Percentiles rank a stretch among this genome's conserved stretches.
phyloP scores from a whole-genome alignment of 2,329 filamentous ascomycete genomes.

The Macrophomina pseudophaseolina region DNA sequence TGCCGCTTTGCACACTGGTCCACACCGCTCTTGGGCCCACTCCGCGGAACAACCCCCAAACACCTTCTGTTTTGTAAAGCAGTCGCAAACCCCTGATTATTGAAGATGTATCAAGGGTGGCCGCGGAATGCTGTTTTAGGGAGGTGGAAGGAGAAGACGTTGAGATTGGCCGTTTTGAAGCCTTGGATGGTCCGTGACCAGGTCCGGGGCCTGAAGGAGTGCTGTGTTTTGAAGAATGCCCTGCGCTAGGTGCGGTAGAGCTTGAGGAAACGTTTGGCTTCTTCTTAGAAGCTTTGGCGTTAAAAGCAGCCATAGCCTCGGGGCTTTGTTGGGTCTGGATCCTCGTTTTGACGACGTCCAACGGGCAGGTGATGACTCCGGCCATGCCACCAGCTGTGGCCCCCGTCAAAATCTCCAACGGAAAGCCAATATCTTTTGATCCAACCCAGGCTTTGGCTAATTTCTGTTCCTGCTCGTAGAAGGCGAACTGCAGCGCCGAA shows the following conservation, averaged over 20 bases:
- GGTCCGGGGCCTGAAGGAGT: constrained; percentile 33
- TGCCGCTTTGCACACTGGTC: constrained; percentile 96
- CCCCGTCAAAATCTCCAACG: constrained; percentile 86
- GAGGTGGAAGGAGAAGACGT: constrained; percentile 89
- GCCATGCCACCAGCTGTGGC: constrained; percentile 90
- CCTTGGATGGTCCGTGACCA: constrained; percentile 34
- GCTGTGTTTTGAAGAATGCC: constrained; percentile 37
- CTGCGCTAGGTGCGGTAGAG: constrained; percentile 7
- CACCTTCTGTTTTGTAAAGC: constrained; percentile 88
- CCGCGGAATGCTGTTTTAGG: constrained; percentile 76
- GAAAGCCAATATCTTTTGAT: constrained; percentile 81
- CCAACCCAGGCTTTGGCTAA: constrained; percentile 80
- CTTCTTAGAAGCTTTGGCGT: background rate
- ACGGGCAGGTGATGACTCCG: constrained; percentile 90
- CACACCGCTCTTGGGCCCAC: constrained; percentile 92
- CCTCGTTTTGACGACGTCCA: constrained; percentile 96
- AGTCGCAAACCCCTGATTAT: constrained; percentile 81
- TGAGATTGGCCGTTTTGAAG: constrained; percentile 76
- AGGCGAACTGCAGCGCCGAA: constrained; percentile 95
- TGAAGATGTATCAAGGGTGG: constrained; percentile 85
- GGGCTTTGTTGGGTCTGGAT: constrained; percentile 88
- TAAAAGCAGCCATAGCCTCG: constrained; percentile 30
- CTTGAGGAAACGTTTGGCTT: constrained; percentile 1
- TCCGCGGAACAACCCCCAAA: constrained; percentile 90
- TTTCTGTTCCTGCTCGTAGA: constrained; percentile 92